A percentile compares a stretch with the other conserved stretches of the same genome.
These are phyloP conservation scores for Bipolaris bicolor DNA, from an alignment of 2,329 filamentous ascomycete genomes.

Conservation along the genomic window DNA sequence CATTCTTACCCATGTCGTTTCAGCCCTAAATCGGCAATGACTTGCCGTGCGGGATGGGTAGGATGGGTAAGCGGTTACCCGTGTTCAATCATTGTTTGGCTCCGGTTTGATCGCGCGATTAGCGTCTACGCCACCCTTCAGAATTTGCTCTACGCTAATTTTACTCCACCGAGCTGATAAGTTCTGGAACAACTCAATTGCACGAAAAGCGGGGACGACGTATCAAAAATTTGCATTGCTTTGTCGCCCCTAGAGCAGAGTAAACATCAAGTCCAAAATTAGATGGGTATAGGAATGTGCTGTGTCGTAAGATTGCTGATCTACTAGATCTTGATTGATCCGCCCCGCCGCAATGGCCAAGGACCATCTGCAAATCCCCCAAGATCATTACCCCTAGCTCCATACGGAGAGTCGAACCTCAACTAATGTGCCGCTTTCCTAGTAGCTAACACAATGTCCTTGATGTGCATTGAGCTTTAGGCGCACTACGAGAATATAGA, in stretches of 20 bases:
- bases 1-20: not conserved
- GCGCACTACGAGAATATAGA: not conserved
- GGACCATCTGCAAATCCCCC: not conserved
- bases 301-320: not conserved
- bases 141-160: not conserved
- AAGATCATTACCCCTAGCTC: not conserved
- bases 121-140: not conserved
- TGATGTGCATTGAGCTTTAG: not conserved
- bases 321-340: not conserved
- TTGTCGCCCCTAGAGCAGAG: not conserved
- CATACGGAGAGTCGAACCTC: not conserved
- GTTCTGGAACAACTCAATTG: not conserved
- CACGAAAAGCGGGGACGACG: not conserved
- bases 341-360: not conserved
- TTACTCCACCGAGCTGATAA: not conserved
- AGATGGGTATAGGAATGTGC: not conserved
- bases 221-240: not conserved
- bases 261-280: not conserved
- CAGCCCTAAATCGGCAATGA: not conserved
- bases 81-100: not conserved
- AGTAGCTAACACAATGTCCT: not conserved
- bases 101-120: not conserved
- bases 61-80: not conserved
- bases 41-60: not conserved
- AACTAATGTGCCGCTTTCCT: not conserved